Evolutionary conservation across 257 asterid species (phyloP).

Genomic region (Forsythia suspensa): DNA sequence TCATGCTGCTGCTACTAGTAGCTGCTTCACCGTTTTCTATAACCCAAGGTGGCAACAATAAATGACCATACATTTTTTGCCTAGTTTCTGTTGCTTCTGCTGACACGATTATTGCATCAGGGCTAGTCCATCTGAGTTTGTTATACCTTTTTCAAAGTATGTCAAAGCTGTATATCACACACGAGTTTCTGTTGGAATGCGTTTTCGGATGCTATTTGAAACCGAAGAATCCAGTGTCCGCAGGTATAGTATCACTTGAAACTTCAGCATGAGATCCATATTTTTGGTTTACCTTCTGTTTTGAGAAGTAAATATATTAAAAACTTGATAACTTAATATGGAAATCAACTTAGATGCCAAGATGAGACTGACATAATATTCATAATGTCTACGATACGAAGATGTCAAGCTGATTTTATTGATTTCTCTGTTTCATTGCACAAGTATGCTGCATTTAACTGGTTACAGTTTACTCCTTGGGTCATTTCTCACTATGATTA

Average conservation of each 20-base stretch:
- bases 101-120: conserved; percentile 42
- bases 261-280: conserved; percentile 1
- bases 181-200: conserved; percentile 95
- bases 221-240: conserved; percentile 99
- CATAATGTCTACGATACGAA: background rate
- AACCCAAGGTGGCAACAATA: conserved; percentile 68
- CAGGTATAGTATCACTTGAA: conserved; percentile 46
- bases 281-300: background rate
- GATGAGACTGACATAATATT: no score
- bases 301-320: background rate
- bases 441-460: background rate
- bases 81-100: conserved; percentile 4
- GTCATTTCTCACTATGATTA: background rate
- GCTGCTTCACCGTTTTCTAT: conserved; percentile 93
- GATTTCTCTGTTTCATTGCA: background rate
- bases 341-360: background rate
- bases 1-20: conserved; percentile 97
- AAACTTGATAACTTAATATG: background rate
- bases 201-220: conserved; percentile 96
- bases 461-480: background rate
- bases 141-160: conserved; percentile 86
- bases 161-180: conserved; percentile 92
- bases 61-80: background rate
- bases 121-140: conserved; percentile 98
- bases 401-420: background rate